Conservation (phyloP, 768 basidiomycete species). For the Phallus indusiatus region DNA sequence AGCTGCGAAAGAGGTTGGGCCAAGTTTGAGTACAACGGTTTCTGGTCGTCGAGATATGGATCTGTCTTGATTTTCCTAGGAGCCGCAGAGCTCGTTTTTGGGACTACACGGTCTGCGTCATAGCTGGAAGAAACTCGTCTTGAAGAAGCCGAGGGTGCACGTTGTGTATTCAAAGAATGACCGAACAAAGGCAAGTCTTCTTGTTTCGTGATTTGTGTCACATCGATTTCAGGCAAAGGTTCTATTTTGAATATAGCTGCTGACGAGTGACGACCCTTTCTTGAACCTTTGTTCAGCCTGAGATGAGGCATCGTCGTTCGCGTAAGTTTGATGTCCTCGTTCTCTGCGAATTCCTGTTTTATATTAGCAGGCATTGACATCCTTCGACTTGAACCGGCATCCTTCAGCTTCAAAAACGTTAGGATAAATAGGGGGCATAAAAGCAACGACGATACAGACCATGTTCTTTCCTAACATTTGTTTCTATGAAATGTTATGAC, state of each 20-base stretch:
- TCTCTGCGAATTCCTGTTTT: too few relatives aligned
- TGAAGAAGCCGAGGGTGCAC: conserved; percentile 8
- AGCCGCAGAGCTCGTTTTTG: not conserved
- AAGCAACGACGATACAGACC: not conserved
- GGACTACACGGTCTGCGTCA: not conserved
- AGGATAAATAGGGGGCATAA: too few relatives aligned
- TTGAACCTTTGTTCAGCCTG: too few relatives aligned
- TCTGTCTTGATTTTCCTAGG: conserved; percentile 21
- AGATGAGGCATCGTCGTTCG: too few relatives aligned
- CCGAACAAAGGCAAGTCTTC: conserved; percentile 3
- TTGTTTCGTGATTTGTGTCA: not conserved
- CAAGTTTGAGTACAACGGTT: conserved; percentile 13
- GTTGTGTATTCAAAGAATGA: not conserved
- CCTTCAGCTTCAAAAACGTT: too few relatives aligned
- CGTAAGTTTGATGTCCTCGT: too few relatives aligned
- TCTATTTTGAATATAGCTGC: too few relatives aligned
- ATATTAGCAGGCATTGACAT: too few relatives aligned
- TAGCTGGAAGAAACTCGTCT: conserved; percentile 12
- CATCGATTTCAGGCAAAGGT: not conserved
- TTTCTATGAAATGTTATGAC: not conserved
- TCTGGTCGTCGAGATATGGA: conserved; percentile 19
- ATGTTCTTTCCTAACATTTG: not conserved
- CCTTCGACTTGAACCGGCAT: too few relatives aligned
- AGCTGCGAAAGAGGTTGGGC: not conserved
- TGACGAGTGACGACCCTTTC: too few relatives aligned